phyloP scores from a whole-genome alignment of 1,284 basidiomycete genomes.

The Hymenochaete sp. region DNA sequence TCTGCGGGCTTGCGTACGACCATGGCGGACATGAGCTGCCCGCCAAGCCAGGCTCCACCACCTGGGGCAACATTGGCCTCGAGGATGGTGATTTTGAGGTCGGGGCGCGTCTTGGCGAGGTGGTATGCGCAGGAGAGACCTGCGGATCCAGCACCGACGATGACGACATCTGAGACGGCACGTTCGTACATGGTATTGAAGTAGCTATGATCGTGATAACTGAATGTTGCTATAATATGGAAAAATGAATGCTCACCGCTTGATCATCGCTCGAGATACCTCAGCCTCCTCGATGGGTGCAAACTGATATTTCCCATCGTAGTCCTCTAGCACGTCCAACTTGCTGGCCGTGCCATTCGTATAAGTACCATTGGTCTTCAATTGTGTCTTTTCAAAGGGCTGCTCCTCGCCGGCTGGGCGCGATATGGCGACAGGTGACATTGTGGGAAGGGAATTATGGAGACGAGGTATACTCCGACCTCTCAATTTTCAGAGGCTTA shows the following conservation, averaged over 20 bases:
- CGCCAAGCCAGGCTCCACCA: slow-evolving; percentile 72
- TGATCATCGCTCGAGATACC: slow-evolving; percentile 74
- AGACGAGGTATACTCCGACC: no score
- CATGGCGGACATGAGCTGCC: slow-evolving; percentile 82
- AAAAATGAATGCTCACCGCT: slow-evolving; percentile 38
- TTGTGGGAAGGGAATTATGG: no score
- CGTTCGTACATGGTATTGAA: slow-evolving; percentile 68
- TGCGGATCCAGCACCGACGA: slow-evolving; percentile 75
- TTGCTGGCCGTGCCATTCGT: slow-evolving; percentile 13
- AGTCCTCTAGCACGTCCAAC: slow-evolving; percentile 37
- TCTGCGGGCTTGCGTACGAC: slow-evolving; percentile 80
- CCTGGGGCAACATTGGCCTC: slow-evolving; percentile 81
- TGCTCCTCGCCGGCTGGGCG: slow-evolving; percentile 17
- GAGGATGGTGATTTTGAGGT: slow-evolving; percentile 74
- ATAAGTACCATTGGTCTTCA: slow-evolving; percentile 23
- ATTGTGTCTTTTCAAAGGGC: slow-evolving; percentile 21
- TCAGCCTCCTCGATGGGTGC: slow-evolving; percentile 71
- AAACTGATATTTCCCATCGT: slow-evolving; percentile 56
- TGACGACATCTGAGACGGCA: slow-evolving; percentile 69
- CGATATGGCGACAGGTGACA: slow-evolving; percentile 32
- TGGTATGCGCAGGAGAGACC: slow-evolving; percentile 75
- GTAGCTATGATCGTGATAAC: slow-evolving; percentile 37
- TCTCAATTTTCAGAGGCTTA: no score
- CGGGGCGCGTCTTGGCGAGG: slow-evolving; percentile 59
- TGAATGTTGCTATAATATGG: slow-evolving; percentile 1